These are phyloP conservation scores for Colletotrichum limetticola DNA, from an alignment of 2,329 filamentous ascomycete genomes.

Conservation along the genomic window DNA sequence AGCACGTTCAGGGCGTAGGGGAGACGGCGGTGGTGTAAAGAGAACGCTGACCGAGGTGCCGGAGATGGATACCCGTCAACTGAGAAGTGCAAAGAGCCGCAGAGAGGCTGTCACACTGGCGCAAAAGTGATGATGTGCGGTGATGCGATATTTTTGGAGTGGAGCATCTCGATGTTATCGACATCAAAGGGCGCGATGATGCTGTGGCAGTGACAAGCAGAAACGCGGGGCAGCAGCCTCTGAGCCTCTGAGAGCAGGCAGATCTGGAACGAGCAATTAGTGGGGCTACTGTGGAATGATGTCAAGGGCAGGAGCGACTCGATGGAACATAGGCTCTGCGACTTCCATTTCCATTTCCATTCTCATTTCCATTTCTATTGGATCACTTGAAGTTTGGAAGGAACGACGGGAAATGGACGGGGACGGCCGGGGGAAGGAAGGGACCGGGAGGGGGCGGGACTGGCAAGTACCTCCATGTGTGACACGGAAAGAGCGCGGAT, in stretches of 20 bases:
- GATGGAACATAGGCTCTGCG: not conserved
- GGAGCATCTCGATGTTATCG: slow-evolving; percentile 23
- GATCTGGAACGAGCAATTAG: slow-evolving; percentile 25
- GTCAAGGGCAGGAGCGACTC: slow-evolving; percentile 13
- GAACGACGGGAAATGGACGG: slow-evolving; percentile 1
- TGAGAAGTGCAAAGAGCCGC: not conserved
- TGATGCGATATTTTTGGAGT: not conserved
- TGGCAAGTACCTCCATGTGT: not conserved
- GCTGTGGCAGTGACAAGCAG: slow-evolving; percentile 11
- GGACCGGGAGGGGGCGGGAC: not conserved
- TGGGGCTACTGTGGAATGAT: slow-evolving; percentile 15
- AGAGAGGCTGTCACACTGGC: slow-evolving; percentile 5
- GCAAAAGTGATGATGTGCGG: not conserved
- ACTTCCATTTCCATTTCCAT: not conserved
- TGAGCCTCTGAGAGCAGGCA: not conserved
- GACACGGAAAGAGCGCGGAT: not conserved
- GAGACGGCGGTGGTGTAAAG: not conserved
- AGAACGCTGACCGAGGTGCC: not conserved
- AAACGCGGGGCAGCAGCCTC: not conserved
- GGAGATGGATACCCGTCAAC: not conserved
- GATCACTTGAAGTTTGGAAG: not conserved
- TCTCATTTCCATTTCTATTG: too few species aligned
- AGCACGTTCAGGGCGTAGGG: slow-evolving; percentile 13
- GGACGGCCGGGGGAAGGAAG: not conserved
- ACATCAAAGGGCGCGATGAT: slow-evolving; percentile 5